phyloP scores from a whole-genome alignment of 208 protist species.

The Leishmania major region DNA sequence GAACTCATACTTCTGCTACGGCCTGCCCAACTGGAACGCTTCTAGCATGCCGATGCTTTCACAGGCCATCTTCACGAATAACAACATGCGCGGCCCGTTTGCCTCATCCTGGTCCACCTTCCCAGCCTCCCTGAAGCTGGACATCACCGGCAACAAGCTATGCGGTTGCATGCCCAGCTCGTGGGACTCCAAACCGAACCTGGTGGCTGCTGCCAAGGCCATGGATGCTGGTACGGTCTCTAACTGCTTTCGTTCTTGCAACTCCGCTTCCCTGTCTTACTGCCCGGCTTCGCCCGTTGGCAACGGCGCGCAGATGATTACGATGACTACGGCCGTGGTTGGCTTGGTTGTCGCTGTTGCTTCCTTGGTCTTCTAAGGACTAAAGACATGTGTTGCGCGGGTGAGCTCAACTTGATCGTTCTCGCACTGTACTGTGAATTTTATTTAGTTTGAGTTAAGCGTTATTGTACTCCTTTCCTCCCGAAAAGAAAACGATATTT shows the following conservation, averaged over 20 bases:
- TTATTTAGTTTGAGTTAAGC: no score
- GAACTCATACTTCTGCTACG: conserved; percentile 26
- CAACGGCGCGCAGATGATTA: conserved; percentile 7
- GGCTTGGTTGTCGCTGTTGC: neutral
- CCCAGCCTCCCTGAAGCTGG: conserved; percentile 9
- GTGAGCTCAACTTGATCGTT: neutral
- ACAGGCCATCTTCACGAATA: conserved; percentile 14
- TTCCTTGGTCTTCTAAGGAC: conserved; percentile 6
- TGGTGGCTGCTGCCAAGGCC: conserved; percentile 17
- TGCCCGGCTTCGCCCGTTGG: conserved; percentile 4
- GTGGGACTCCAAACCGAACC: conserved; percentile 14
- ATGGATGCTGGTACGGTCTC: conserved; percentile 17
- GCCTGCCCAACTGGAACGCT: conserved; percentile 30
- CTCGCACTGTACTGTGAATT: neutral
- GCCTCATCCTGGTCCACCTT: conserved; percentile 29
- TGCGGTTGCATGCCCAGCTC: conserved; percentile 28
- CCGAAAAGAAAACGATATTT: neutral
- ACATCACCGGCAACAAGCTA: conserved; percentile 28
- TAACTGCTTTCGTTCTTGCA: conserved; percentile 17
- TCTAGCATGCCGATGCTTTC: conserved; percentile 19
- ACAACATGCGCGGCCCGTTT: conserved; percentile 32
- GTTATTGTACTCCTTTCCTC: neutral
- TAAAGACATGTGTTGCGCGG: no score
- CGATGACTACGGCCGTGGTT: neutral
- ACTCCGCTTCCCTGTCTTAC: conserved; percentile 8